These are phyloP conservation scores for Fragaria nilgerrensis DNA, from an alignment of 306 rosid genomes.

Conservation along the genomic window DNA sequence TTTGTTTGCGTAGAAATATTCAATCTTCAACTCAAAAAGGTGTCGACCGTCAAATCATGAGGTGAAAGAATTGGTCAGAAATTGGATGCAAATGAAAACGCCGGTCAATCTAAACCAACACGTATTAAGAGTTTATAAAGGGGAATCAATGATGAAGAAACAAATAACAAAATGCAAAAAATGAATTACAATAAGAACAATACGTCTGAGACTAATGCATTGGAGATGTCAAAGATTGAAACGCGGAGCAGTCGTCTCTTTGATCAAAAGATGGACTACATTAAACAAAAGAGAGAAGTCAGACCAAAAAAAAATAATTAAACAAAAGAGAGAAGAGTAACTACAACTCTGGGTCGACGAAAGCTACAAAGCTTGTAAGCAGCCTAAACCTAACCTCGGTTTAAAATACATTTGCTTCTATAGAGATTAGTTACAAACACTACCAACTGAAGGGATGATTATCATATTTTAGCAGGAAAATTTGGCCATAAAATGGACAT, in stretches of 20 bases:
- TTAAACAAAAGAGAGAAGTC: not conserved
- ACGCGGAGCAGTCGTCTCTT: not conserved
- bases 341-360: constrained; percentile 8
- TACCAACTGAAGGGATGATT: not conserved
- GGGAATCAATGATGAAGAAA: not conserved
- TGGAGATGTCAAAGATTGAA: not conserved
- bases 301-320: too few relatives aligned
- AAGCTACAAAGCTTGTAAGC: constrained; percentile 9
- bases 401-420: not conserved
- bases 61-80: not conserved
- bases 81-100: not conserved
- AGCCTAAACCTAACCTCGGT: not conserved
- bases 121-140: not conserved
- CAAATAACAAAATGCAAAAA: not conserved
- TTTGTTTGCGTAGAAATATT: not conserved
- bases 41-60: not conserved
- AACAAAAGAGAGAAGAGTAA: not conserved
- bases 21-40: constrained; percentile 5
- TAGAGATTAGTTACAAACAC: not conserved
- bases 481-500: not conserved
- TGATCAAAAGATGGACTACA: not conserved
- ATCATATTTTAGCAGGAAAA: not conserved
- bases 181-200: not conserved
- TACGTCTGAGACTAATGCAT: not conserved
- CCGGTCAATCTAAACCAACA: not conserved